Conservation (phyloP, 495 filamentous ascomycete genomes). For the Talaromyces borbonicus region DNA sequence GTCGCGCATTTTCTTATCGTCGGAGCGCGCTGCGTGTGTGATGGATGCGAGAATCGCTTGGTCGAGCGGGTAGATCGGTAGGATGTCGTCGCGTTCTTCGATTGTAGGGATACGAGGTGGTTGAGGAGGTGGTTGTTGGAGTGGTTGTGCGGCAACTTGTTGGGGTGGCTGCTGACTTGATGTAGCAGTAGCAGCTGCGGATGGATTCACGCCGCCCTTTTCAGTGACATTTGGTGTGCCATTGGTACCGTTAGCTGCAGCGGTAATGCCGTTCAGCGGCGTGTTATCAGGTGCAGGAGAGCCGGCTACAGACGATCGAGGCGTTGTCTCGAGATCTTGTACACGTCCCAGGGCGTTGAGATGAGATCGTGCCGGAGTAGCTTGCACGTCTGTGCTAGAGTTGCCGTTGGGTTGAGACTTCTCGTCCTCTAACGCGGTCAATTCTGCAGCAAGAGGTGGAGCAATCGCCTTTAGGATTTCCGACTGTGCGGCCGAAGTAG, state of each 20-base stretch:
- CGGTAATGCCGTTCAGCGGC: constrained; percentile 34
- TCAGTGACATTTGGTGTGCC: constrained; percentile 8
- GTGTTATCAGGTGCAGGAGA: constrained; percentile 79
- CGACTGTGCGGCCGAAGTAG: constrained; percentile 72
- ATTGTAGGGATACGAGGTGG: constrained; percentile 31
- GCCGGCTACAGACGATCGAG: constrained; percentile 72
- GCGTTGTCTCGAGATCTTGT: constrained; percentile 55
- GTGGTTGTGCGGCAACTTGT: constrained; percentile 36
- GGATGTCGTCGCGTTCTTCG: constrained; percentile 67
- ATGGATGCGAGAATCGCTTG: constrained; percentile 81
- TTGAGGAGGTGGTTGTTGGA: constrained; percentile 18
- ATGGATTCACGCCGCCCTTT: constrained; percentile 43
- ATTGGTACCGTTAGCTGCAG: constrained; percentile 33
- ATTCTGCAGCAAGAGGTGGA: constrained; percentile 39
- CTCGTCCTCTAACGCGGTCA: not conserved
- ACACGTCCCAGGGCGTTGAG: constrained; percentile 36
- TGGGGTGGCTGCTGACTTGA: constrained; percentile 29
- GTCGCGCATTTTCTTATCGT: constrained; percentile 88
- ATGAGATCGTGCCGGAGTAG: constrained; percentile 31
- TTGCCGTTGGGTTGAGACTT: constrained; percentile 23
- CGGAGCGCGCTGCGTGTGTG: constrained; percentile 71
- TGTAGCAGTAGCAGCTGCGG: constrained; percentile 59
- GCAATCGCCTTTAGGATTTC: constrained; percentile 62
- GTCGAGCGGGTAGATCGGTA: constrained; percentile 78
- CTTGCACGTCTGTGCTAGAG: constrained; percentile 22